Evolutionary conservation across 306 rosid species (phyloP), one percentile per base, ranked within the genome.

Genomic region (Phaseolus lunatus): DNA sequence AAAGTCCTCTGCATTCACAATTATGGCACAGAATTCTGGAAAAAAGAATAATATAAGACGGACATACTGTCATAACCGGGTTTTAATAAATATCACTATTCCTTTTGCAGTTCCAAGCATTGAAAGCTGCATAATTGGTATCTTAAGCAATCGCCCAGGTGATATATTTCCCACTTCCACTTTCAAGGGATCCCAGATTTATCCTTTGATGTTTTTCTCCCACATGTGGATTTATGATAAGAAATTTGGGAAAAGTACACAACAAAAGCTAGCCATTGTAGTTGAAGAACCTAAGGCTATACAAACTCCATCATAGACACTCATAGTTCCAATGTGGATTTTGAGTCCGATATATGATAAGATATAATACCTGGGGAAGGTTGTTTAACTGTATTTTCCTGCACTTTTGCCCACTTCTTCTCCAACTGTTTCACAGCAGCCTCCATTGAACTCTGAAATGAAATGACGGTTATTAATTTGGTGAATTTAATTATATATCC

Each of bases 351-450:
- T 39, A 9, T 9, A 39, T 39, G 61, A 43, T 43, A 67, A 47
- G 41, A 33, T 20, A 54, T 24, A 69, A 37, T 71, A 85, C 97
- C 99, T 77, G 97, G 97, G 61, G 94, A 80, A 69, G 97, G 99
- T 77, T 87, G 95, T 78, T 86, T 82, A 37, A 89, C 85, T 1
- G 96, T 88, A 58, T 70, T 79, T 53, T 90, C 93, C 88, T 92
- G 97, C 81, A 89, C 57, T 70, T 77, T 77, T 49, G 82, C 77
- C 98, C 97, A 95, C 56, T 77, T 87, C 78, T 84, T 78, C 82
- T 92, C 97, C 81, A 92, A 87, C 26, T 69, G 79, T 56, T 77
- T 65, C 63, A 90, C 92, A 53, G 48, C 63, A 16, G 77, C 87
- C 85, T 89, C 97, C 90, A 87, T 79, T 81, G 86, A 83, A 82